Evolutionary conservation across 768 basidiomycete genomes (phyloP).

Genomic region (Paxillus ammoniavirescens): DNA sequence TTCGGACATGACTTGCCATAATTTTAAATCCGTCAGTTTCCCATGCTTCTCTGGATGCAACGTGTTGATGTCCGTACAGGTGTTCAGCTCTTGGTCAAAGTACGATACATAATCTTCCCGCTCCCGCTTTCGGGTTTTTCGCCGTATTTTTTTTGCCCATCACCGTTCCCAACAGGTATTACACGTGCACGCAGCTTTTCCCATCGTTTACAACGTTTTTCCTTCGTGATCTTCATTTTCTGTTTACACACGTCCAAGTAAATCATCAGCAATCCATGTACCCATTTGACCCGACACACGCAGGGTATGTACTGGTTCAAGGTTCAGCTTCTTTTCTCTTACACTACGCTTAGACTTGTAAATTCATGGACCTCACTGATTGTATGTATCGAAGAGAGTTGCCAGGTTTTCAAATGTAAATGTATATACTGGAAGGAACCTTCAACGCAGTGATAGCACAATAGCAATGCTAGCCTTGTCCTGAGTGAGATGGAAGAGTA

Average conservation of each 20-base stretch:
- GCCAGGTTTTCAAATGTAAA: no score
- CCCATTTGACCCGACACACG: conserved; percentile 9
- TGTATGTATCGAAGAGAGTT: background rate
- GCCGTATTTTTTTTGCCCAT: background rate
- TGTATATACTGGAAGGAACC: no score
- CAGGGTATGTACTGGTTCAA: background rate
- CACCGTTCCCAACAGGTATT: conserved; percentile 12
- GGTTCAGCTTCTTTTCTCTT: background rate
- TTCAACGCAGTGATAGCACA: no score
- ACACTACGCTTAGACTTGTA: conserved; percentile 11
- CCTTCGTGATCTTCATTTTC: conserved; percentile 9
- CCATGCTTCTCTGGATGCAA: background rate
- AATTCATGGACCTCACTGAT: conserved; percentile 10
- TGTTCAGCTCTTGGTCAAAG: conserved; percentile 11
- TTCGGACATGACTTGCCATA: conserved; percentile 1
- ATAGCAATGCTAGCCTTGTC: no score
- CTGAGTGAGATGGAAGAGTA: no score
- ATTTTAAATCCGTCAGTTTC: conserved; percentile 14
- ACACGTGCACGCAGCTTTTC: background rate
- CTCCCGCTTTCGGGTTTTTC: background rate
- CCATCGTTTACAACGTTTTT: conserved; percentile 6
- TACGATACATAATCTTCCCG: conserved; percentile 14
- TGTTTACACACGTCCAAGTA: conserved; percentile 6
- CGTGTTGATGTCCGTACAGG: background rate
- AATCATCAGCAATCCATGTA: conserved; percentile 13